Evolutionary conservation across 2,329 filamentous ascomycete genomes (phyloP).

Genomic region (Sporothrix brasiliensis): DNA sequence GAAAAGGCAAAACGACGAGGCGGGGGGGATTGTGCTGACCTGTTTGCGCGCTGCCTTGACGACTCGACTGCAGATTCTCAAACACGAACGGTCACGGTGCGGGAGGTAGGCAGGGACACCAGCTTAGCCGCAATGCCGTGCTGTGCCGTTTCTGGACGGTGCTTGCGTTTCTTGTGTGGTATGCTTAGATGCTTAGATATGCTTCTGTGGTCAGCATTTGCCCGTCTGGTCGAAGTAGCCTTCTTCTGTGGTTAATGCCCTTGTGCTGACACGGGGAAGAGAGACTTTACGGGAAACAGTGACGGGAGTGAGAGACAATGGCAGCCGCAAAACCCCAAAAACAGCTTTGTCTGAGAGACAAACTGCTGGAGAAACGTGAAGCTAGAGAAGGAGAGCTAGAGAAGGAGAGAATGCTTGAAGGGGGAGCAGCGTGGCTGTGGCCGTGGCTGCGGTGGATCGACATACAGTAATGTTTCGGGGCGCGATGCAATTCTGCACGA

Average conservation of each 20-base stretch:
- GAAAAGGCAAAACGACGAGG: not conserved
- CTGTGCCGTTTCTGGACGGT: constrained; percentile 21
- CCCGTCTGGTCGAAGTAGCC: not conserved
- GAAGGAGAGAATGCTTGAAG: not conserved
- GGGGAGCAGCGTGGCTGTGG: constrained; percentile 27
- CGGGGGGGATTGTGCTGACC: constrained; percentile 25
- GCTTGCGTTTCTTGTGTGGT: constrained; percentile 4
- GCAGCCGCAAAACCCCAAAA: not conserved
- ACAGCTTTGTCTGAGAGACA: constrained; percentile 17
- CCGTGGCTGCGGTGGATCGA: constrained; percentile 26
- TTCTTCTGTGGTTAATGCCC: too few relatives aligned
- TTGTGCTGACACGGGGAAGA: constrained; percentile 18
- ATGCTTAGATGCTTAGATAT: constrained; percentile 10
- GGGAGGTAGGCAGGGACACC: constrained; percentile 23
- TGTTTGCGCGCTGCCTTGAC: constrained; percentile 26
- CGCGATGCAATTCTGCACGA: constrained; percentile 20
- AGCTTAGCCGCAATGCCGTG: constrained; percentile 30
- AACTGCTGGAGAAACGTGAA: not conserved
- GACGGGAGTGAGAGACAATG: not conserved
- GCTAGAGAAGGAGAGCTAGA: too few relatives aligned
- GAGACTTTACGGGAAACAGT: not conserved
- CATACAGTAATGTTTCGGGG: constrained; percentile 23
- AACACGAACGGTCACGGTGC: constrained; percentile 26
- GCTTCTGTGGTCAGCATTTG: constrained; percentile 13
- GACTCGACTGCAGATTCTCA: constrained; percentile 29